Conservation (phyloP, 2,329 filamentous ascomycete species). For the Epichloe gansuensis region DNA sequence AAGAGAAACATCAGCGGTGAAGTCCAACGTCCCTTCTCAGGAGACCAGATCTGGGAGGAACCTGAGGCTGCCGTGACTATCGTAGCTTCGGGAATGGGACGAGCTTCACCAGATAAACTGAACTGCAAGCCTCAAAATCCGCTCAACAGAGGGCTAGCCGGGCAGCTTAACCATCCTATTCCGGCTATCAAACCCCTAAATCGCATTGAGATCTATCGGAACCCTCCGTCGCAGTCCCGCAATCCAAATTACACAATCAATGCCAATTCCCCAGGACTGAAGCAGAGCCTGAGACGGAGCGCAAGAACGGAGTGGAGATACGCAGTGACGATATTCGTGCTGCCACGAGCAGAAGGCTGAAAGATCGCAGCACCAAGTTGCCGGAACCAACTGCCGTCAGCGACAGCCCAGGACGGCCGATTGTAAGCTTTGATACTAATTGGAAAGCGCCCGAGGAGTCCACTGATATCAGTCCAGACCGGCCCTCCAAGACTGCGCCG, state of each 20-base stretch:
- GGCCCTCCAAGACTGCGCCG: conserved; percentile 17
- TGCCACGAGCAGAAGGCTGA: conserved; percentile 80
- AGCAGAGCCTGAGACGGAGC: conserved; percentile 33
- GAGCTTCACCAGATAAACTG: conserved; percentile 21
- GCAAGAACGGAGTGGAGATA: conserved; percentile 71
- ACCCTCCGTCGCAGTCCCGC: conserved; percentile 70
- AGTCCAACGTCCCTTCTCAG: conserved; percentile 53
- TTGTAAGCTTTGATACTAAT: conserved; percentile 88
- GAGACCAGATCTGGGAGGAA: conserved; percentile 83
- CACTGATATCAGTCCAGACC: conserved; percentile 51
- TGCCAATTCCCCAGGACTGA: conserved; percentile 25
- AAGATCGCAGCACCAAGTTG: conserved; percentile 74
- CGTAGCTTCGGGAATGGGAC: conserved; percentile 12
- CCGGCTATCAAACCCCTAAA: conserved; percentile 25
- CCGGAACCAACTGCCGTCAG: conserved; percentile 86
- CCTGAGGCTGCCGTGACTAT: conserved; percentile 36
- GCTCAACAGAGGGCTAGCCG: conserved; percentile 24
- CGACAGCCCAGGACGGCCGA: conserved; percentile 78
- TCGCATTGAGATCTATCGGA: conserved; percentile 67
- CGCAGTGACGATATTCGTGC: conserved; percentile 77
- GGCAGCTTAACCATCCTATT: conserved; percentile 27
- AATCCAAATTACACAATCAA: conserved; percentile 74
- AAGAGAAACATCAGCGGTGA: conserved; percentile 62
- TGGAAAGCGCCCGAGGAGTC: conserved; percentile 64
- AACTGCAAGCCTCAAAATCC: conserved; percentile 22